A percentile compares a stretch with the other conserved stretches of the same genome.
Conservation (phyloP, 306 rosid species). For the Quillaja saponaria region DNA sequence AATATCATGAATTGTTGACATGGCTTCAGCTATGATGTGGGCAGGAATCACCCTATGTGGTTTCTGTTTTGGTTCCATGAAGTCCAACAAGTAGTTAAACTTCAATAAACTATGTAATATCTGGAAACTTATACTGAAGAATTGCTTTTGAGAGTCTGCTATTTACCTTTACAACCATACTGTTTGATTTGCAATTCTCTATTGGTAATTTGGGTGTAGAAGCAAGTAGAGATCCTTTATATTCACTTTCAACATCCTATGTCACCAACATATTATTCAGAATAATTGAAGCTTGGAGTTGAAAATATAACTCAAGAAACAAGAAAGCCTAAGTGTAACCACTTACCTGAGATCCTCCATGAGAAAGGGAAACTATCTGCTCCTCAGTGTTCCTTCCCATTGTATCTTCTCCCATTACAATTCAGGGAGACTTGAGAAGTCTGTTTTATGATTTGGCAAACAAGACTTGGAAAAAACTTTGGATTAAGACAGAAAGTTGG, state of each 20-base stretch:
- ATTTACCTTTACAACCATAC: slow-evolving; percentile 79
- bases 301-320: background rate
- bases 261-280: slow-evolving; percentile 23
- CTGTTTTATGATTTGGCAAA: slow-evolving; percentile 1
- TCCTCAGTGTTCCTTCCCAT: slow-evolving; percentile 67
- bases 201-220: slow-evolving; percentile 45
- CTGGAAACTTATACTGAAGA: background rate
- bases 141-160: background rate
- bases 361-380: slow-evolving; percentile 43
- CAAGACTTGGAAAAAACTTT: slow-evolving; percentile 14
- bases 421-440: slow-evolving; percentile 31
- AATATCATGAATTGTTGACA: slow-evolving; percentile 64
- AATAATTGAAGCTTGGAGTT: slow-evolving; percentile 9
- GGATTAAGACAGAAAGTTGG: background rate
- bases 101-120: slow-evolving; percentile 7
- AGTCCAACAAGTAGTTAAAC: slow-evolving; percentile 10
- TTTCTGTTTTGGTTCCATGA: slow-evolving; percentile 47
- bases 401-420: slow-evolving; percentile 33
- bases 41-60: slow-evolving; percentile 59
- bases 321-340: slow-evolving; percentile 22
- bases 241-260: slow-evolving; percentile 51
- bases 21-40: slow-evolving; percentile 76
- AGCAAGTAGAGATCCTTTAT: slow-evolving; percentile 40
- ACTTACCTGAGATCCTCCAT: slow-evolving; percentile 56
- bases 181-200: slow-evolving; percentile 70